Percentiles rank a stretch among this genome's conserved stretches.
These are phyloP conservation scores for Coelastrella sp. DNA, from an alignment of 139 green algal species.

Conservation along the genomic window DNA sequence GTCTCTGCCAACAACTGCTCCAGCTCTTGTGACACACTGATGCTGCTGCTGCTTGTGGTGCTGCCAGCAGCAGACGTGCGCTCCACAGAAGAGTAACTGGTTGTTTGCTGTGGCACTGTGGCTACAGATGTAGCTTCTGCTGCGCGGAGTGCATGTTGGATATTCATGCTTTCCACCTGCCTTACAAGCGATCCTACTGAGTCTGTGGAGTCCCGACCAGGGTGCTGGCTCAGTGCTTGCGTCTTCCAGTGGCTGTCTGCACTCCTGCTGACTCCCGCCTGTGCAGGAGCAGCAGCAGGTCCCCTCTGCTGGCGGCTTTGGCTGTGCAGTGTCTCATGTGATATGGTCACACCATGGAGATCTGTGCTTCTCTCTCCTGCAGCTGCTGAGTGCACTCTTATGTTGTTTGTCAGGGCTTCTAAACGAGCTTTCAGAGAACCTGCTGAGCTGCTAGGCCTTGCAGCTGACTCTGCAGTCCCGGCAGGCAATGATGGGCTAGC, in stretches of 20 bases:
- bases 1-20: conserved; percentile 38
- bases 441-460: not conserved
- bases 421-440: not conserved
- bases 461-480: not conserved
- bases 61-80: not conserved
- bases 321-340: no score
- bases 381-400: not conserved
- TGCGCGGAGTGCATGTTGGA: not conserved
- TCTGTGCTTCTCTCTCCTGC: not conserved
- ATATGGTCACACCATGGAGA: no score
- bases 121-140: not conserved
- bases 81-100: not conserved
- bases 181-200: not conserved
- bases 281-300: no score
- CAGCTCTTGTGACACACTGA: conserved; percentile 21
- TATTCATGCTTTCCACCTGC: not conserved
- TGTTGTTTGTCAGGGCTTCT: not conserved
- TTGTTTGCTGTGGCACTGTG: not conserved
- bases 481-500: not conserved
- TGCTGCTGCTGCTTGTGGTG: conserved; percentile 9
- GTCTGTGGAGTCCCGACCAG: not conserved
- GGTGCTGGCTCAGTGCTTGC: not conserved
- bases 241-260: no score
- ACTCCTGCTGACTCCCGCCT: no score
- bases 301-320: no score